phyloP scores from a whole-genome alignment of 2,329 filamentous ascomycete genomes.

The Myriosclerotinia duriaeana region DNA sequence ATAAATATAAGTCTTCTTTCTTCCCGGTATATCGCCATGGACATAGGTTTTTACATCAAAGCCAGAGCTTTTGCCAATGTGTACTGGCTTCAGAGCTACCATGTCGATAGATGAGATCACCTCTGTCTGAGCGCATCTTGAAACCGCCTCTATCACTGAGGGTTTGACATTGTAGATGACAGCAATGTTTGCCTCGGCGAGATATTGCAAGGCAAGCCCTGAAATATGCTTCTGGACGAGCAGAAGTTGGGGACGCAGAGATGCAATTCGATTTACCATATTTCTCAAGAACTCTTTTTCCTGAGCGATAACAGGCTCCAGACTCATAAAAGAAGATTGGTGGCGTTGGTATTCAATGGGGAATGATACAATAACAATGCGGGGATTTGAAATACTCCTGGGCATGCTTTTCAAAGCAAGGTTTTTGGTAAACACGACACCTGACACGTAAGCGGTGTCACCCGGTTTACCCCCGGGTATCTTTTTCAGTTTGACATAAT shows the following conservation, averaged over 20 bases:
- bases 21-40: conserved; percentile 67
- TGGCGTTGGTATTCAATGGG: conserved; percentile 94
- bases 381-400: conserved; percentile 76
- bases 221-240: conserved; percentile 93
- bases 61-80: conserved; percentile 75
- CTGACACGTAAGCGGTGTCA: conserved; percentile 94
- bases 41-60: conserved; percentile 97
- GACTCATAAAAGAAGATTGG: conserved; percentile 92
- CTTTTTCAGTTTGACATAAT: conserved; percentile 97
- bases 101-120: conserved; percentile 96
- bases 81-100: conserved; percentile 71
- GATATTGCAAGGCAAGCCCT: conserved; percentile 81
- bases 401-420: conserved; percentile 95
- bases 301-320: conserved; percentile 94
- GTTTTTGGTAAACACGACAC: conserved; percentile 96
- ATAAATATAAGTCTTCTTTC: conserved; percentile 94
- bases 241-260: conserved; percentile 78
- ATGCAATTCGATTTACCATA: conserved; percentile 86
- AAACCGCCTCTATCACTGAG: conserved; percentile 91
- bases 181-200: conserved; percentile 85
- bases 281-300: conserved; percentile 92
- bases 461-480: conserved; percentile 86
- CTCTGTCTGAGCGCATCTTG: conserved; percentile 84
- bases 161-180: conserved; percentile 97
- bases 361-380: conserved; percentile 91